A percentile compares a stretch with the other conserved stretches of the same genome.
Evolutionary conservation across 768 basidiomycete genomes (phyloP).

Genomic region (Russula sp.): DNA sequence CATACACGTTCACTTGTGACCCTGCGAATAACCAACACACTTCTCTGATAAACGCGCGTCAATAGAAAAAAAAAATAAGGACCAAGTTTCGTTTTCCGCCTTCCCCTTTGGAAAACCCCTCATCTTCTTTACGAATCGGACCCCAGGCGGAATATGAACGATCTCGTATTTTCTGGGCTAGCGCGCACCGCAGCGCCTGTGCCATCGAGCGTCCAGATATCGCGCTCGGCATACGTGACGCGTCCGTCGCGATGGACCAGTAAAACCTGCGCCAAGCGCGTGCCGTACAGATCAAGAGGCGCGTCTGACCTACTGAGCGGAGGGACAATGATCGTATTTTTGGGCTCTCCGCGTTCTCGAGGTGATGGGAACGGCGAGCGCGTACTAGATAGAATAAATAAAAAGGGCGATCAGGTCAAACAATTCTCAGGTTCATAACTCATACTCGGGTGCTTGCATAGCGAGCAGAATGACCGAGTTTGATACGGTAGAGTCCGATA

Average conservation of each 20-base stretch:
- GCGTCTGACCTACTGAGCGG: constrained; percentile 40
- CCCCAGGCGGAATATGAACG: constrained; percentile 48
- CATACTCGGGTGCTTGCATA: too few species aligned
- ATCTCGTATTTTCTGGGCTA: constrained; percentile 47
- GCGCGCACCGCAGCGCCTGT: constrained; percentile 43
- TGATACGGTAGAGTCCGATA: too few species aligned
- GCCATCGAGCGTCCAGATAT: constrained; percentile 53
- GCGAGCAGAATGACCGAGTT: too few species aligned
- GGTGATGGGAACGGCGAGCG: constrained; percentile 36
- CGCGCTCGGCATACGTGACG: constrained; percentile 68
- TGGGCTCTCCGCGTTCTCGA: constrained; percentile 51
- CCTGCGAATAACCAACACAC: not conserved
- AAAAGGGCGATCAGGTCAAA: not conserved
- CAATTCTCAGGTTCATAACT: not conserved
- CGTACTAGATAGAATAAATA: not conserved
- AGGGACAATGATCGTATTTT: constrained; percentile 59
- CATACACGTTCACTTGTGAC: constrained; percentile 8
- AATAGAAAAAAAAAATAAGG: not conserved
- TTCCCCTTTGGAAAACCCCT: not conserved
- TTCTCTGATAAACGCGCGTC: constrained; percentile 22
- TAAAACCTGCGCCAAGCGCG: constrained; percentile 69
- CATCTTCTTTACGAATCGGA: constrained; percentile 3
- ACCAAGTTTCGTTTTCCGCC: constrained; percentile 3
- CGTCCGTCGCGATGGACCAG: constrained; percentile 59
- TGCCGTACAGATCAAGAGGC: constrained; percentile 50